Base-by-base conservation (phyloP, 192 early-diverging fungal species). In the Rhizophagus prolifer region DNA sequence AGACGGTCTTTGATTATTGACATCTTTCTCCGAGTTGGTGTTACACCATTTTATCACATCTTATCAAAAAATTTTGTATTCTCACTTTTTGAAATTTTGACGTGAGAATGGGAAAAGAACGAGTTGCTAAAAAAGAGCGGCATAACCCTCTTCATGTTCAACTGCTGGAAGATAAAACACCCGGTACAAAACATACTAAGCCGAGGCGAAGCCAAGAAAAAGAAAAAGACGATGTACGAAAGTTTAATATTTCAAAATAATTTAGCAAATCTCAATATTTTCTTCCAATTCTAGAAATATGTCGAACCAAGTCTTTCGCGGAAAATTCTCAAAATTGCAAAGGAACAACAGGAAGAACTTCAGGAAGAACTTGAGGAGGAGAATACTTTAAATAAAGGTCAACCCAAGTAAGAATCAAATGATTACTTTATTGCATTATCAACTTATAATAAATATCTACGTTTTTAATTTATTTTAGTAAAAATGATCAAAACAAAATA, bases 321-420 rank as follows among this genome's bases (percentile, higher is more conserved):
- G 82, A 94, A 94, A 75, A 95, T 98, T 86, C 80, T 99, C 73
- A 80, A 90, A 80, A 91, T 99, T 75, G 95, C 94, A 41, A 86
- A 89, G 79, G 88, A 94, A 79, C 97, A 99, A 85, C 97, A 98
- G 84, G 90, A 93, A 41, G 95, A 98, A 81, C 81, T 96, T 7
- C 97, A 98, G 84, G 90, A 93, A 41, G 95, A 98, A 81, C 81
- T 96, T 7, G 90, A 90, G 63, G 85, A 69, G 14, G 87, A 91
- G 78, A 47, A 78, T 25, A 54, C 1, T 21, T 54, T 54, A 54
- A 7, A 54, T 6, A 54, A 54, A 21, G 19, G 19, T 54, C 50
- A 54, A 54, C 16, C 4, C 50, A 54, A 54, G 50, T 54, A 54
- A 21, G 16, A 21, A 21, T 54, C 6, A 0, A 21, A 1, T 21